phyloP scores from a whole-genome alignment of 2,329 filamentous ascomycete species.

The Fonsecaea nubica region DNA sequence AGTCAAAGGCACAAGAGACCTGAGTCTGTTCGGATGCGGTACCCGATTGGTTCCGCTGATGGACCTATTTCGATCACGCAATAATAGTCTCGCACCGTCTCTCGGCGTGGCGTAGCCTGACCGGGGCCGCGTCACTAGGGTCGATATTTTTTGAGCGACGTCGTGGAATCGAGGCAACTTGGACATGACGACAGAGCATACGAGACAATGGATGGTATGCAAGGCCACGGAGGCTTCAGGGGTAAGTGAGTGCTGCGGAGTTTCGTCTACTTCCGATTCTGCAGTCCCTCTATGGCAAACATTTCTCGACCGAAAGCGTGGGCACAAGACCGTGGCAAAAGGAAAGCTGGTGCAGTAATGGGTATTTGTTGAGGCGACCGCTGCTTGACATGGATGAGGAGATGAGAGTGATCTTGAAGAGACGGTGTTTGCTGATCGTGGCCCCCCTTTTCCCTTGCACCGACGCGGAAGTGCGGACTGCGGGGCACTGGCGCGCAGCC shows the following conservation, averaged over 20 bases:
- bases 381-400: background rate
- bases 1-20: constrained; percentile 4
- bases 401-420: background rate
- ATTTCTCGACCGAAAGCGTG: background rate
- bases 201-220: background rate
- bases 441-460: constrained; percentile 2
- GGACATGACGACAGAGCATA: constrained; percentile 2
- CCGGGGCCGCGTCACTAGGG: background rate
- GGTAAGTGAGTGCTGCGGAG: background rate
- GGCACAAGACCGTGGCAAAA: background rate
- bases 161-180: background rate
- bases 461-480: constrained; percentile 25
- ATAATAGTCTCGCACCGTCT: background rate
- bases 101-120: constrained; percentile 2
- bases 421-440: background rate
- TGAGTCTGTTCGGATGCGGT: background rate
- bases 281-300: background rate
- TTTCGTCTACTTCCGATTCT: background rate
- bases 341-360: background rate
- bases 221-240: constrained; percentile 2
- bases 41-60: constrained; percentile 18
- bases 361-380: constrained; percentile 17
- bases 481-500: constrained; percentile 22
- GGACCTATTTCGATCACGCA: constrained; percentile 12
- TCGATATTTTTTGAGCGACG: constrained; percentile 2